These are phyloP conservation scores for Dactylonectria estremocensis DNA, from an alignment of 2,329 filamentous ascomycete genomes.

Conservation along the genomic window DNA sequence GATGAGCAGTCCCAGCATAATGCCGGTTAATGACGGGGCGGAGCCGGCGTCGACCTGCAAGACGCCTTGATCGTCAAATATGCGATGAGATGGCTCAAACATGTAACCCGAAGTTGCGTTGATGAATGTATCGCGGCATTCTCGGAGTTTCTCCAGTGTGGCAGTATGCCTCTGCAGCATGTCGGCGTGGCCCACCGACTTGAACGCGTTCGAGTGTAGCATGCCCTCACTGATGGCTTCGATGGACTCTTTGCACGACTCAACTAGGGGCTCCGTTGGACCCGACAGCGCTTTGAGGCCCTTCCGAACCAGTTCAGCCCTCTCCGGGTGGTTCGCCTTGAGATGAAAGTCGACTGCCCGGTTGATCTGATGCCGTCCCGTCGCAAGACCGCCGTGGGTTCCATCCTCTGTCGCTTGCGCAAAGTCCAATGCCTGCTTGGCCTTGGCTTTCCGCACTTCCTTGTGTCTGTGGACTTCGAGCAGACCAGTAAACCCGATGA, in stretches of 20 bases:
- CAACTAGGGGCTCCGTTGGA: constrained; percentile 9
- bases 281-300: constrained; percentile 18
- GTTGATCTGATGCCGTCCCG: constrained; percentile 25
- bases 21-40: constrained; percentile 6
- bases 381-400: neutral
- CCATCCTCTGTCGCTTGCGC: constrained; percentile 16
- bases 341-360: constrained; percentile 23
- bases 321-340: neutral
- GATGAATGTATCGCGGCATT: constrained; percentile 11
- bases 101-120: constrained; percentile 13
- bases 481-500: constrained; percentile 23
- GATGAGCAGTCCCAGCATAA: constrained; percentile 20
- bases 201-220: neutral
- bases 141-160: constrained; percentile 8
- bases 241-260: constrained; percentile 20
- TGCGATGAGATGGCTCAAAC: neutral
- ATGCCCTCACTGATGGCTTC: constrained; percentile 20
- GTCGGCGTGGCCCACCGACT: constrained; percentile 4
- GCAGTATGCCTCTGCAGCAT: constrained; percentile 18
- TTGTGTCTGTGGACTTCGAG: constrained; percentile 23
- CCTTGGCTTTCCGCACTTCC: constrained; percentile 11
- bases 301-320: constrained; percentile 1
- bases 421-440: constrained; percentile 4
- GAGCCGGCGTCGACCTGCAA: neutral
- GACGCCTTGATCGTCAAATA: constrained; percentile 21